Evolutionary conservation across 1,139 yeast genomes (phyloP).

Genomic region (Spencermartinsiella ligniputridi): DNA sequence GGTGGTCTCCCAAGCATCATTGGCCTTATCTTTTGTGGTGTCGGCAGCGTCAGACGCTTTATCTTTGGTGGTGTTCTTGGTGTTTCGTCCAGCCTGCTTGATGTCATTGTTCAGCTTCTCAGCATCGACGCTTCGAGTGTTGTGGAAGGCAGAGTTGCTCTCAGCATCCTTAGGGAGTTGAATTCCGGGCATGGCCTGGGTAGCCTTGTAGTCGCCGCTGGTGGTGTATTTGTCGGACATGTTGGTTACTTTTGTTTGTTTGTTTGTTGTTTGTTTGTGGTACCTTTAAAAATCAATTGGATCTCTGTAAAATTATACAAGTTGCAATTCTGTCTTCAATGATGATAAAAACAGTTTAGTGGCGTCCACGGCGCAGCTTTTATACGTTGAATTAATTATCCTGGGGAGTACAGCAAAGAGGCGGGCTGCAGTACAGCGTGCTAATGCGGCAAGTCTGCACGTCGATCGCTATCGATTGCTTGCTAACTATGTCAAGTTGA

Average conservation of each 20-base stretch:
- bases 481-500: no score
- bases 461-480: no score
- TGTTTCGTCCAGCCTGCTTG: constrained; percentile 10
- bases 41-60: not conserved
- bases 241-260: no score
- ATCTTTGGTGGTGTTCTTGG: constrained; percentile 8
- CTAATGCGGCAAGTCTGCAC: no score
- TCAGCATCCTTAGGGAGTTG: constrained; percentile 27
- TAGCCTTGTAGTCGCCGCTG: not conserved
- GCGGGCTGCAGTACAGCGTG: no score
- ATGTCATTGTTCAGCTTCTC: constrained; percentile 29
- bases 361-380: no score
- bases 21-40: not conserved
- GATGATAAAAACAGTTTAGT: no score
- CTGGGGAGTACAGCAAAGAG: no score
- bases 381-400: no score
- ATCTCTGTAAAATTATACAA: no score
- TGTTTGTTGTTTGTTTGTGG: not conserved
- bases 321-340: no score
- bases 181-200: constrained; percentile 28
- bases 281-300: not conserved
- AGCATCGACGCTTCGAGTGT: constrained; percentile 30
- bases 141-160: constrained; percentile 26
- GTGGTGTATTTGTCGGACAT: not conserved
- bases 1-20: constrained; percentile 55